These are phyloP conservation scores for Candida odintsovae DNA, from an alignment of 805 yeast genomes.

Conservation along the genomic window DNA sequence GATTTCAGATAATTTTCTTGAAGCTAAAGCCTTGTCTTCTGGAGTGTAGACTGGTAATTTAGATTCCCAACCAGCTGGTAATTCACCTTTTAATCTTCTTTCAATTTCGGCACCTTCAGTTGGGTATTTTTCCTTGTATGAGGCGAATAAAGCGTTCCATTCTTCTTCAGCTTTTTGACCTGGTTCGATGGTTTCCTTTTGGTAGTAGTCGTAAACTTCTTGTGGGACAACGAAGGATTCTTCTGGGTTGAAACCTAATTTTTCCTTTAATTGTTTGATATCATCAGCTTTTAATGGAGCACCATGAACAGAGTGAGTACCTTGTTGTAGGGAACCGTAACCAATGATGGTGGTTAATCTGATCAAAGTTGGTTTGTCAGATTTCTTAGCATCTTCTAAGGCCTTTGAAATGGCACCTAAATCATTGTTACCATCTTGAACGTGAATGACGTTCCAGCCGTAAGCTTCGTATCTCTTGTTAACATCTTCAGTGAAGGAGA, in stretches of 20 bases:
- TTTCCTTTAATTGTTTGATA: slow-evolving; percentile 74
- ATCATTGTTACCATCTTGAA: slow-evolving; percentile 78
- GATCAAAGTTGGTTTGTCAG: slow-evolving; percentile 86
- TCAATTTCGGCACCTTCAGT: slow-evolving; percentile 69
- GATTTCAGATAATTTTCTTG: slow-evolving; percentile 89
- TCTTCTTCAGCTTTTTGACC: slow-evolving; percentile 66
- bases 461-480: slow-evolving; percentile 78
- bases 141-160: slow-evolving; percentile 64
- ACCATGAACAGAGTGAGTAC: slow-evolving; percentile 94
- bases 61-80: slow-evolving; percentile 80
- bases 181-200: slow-evolving; percentile 43
- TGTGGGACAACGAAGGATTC: slow-evolving; percentile 73
- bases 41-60: slow-evolving; percentile 76
- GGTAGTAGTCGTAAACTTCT: slow-evolving; percentile 73
- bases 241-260: slow-evolving; percentile 84
- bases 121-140: slow-evolving; percentile 67
- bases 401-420: slow-evolving; percentile 66
- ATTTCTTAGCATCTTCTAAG: slow-evolving; percentile 72
- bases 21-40: slow-evolving; percentile 76
- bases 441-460: slow-evolving; percentile 86
- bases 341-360: slow-evolving; percentile 90
- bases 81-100: slow-evolving; percentile 71
- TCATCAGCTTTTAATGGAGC: slow-evolving; percentile 93
- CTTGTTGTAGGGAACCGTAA: slow-evolving; percentile 79
- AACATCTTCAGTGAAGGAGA: slow-evolving; percentile 93